Conservation (phyloP, 805 yeast genomes). For the Blastobotrys peoriensis region DNA sequence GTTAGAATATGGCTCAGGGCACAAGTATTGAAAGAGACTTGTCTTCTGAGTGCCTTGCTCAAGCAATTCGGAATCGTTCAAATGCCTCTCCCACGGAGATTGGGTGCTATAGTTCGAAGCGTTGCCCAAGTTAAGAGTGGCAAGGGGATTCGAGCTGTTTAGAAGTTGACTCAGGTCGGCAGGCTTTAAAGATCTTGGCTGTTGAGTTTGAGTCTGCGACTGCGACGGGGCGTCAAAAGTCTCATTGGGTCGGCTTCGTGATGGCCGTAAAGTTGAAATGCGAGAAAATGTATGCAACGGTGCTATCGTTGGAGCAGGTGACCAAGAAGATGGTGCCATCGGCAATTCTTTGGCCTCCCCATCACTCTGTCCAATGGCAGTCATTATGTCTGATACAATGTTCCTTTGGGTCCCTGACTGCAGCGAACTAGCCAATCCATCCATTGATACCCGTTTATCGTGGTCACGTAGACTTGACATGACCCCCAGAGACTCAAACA, state of each 20-base stretch:
- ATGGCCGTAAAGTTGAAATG: neutral
- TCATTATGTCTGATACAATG: constrained; percentile 38
- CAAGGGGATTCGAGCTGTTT: neutral
- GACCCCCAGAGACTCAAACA: constrained; percentile 42
- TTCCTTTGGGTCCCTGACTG: constrained; percentile 40
- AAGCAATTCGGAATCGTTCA: constrained; percentile 8
- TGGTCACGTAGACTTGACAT: constrained; percentile 35
- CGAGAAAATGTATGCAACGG: neutral
- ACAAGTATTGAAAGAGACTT: constrained; percentile 10
- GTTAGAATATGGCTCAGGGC: constrained; percentile 14
- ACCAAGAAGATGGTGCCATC: neutral
- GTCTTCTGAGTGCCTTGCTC: constrained; percentile 14
- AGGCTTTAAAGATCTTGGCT: neutral
- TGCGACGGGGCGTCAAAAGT: neutral
- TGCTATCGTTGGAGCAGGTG: no score
- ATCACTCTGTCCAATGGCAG: constrained; percentile 7
- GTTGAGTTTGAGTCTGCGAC: neutral
- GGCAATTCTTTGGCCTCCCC: neutral
- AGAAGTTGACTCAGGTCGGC: neutral
- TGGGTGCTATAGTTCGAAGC: neutral
- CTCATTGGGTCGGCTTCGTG: neutral
- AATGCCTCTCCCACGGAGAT: constrained; percentile 9
- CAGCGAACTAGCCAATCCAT: constrained; percentile 38
- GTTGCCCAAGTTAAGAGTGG: neutral
- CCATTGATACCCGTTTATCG: constrained; percentile 35